Percentiles rank a stretch among this genome's conserved stretches.
phyloP scores from a whole-genome alignment of 2,329 filamentous ascomycete species.

The Fusarium sp. region DNA sequence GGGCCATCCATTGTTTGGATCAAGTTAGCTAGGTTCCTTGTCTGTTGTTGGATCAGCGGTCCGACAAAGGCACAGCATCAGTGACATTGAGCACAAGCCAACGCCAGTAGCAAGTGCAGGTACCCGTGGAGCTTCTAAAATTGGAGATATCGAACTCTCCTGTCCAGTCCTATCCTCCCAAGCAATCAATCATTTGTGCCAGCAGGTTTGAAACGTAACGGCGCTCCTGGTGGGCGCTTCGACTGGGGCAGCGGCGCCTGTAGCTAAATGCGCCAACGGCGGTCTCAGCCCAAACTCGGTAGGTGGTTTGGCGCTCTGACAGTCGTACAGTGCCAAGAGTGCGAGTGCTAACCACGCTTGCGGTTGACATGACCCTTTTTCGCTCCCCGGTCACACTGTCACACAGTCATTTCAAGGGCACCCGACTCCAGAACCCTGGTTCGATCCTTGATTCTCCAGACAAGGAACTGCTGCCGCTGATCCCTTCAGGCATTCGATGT shows the following conservation, averaged over 20 bases:
- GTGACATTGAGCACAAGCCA: conserved; percentile 18
- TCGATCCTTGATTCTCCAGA: conserved; percentile 17
- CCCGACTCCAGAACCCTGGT: conserved; percentile 1
- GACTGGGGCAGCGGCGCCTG: conserved; percentile 21
- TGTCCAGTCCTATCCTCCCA: background rate
- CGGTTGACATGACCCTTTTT: background rate
- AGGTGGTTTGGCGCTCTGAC: conserved; percentile 1
- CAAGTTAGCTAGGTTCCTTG: background rate
- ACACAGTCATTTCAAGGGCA: background rate
- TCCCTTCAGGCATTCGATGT: conserved; percentile 25
- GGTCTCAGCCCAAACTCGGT: conserved; percentile 17
- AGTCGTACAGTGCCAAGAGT: background rate
- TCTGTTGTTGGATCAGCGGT: conserved; percentile 5
- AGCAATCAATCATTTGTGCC: conserved; percentile 1
- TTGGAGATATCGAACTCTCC: conserved; percentile 10
- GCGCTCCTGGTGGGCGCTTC: conserved; percentile 24
- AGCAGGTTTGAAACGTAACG: conserved; percentile 32
- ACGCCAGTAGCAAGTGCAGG: conserved; percentile 18
- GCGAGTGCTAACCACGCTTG: background rate
- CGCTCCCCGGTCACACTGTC: conserved; percentile 3
- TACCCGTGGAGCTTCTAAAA: conserved; percentile 25
- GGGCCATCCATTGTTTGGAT: conserved; percentile 2
- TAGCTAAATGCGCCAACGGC: conserved; percentile 29
- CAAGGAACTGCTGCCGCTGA: conserved; percentile 27
- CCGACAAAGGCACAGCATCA: background rate